Evolutionary conservation across 106 monocot species (phyloP), one percentile per base, ranked within the genome.

Genomic region (Posidonia australis): DNA sequence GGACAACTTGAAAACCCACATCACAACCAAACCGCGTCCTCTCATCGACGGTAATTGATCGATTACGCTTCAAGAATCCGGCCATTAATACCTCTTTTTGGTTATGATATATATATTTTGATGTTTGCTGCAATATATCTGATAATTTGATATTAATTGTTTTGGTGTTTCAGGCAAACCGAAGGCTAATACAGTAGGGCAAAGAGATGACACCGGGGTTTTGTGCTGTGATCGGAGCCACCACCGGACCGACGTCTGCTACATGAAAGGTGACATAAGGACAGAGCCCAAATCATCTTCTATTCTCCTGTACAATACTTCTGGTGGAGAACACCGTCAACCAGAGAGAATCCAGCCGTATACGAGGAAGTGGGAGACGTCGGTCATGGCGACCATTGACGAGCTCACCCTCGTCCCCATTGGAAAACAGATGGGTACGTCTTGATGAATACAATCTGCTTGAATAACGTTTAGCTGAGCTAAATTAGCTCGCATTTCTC

Each of bases 241-340:
- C 14, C 64, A 65, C 67, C 70, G 88, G 42, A 79, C 76, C 27
- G 84, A 88, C 76, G 55, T 88, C 25, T 88, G 88, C 74, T 81
- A 74, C 76, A 51, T 74, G 72, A 54, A 58, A 13, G 84, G 84
- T 22, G 71, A 77, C 70, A 46, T 77, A 41, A 54, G 77, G 5
- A 84, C 77, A 1, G 27, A 68, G 2, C 41, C 71, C 4, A 32
- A 46, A n/a, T 65, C 74, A 20, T 53, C 59, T 29, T 70, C 80
- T 32, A 53, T 80, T 43, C 47, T 65, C n/a, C 54, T 78, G 27
- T 60, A 60, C 64, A 52, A 26, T 30, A 56, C 62, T n/a, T 2
- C 5, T 36, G 29, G 13, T 16, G 21, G 42, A 20, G 44, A 20
- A 44, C 1, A 29, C 44, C 41, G 13, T 18, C 44, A 13, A 14